Base-by-base conservation (phyloP, 805 yeast species). In the Yamadazyma endophytica region DNA sequence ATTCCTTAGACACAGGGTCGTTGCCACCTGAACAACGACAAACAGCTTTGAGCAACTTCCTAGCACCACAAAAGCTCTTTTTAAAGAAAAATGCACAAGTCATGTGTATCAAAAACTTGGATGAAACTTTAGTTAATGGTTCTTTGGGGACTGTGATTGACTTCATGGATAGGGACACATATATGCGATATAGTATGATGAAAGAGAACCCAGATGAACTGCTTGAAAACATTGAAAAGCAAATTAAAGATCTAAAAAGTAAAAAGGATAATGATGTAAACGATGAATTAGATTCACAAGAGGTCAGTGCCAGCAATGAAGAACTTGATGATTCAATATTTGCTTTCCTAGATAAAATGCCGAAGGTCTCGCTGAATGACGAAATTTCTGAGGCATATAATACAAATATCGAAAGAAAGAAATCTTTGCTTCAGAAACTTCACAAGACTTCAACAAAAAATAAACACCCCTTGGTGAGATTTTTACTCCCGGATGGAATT, bases 1-100 rank as follows among this genome's bases (percentile, higher is more conserved):
- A 46, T 9, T 72, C 88, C 0, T 43, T 50, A 6, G 90, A 82
- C 58, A 68, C 73, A 4, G 88, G 87, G 20, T 25, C 40, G 9
- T 42, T 64, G 8, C 75, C 75, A 28, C 53, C 53, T 4, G 68
- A 58, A 2, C 56, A 62, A 15, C 60, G 72, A 27, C 64, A 64
- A 29, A 63, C 57, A 31, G 46, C 79, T 15, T 52, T 80, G 9
- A 62, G 68, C 14, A 75, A 77, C 43, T 78, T 82, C 40, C 54
- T 83, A 46, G 83, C 88, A 2, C 84, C 86, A 2, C 60, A 65
- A 21, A 58, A 56, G 21, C 50, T 84, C 9, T 61, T 61, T 5
- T 57, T 84, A 45, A 84, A 82, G 47, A 70, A 70, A 33, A 82
- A 82, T 26, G 86, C 90, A 0, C 92, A 83, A 55, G 94, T 84